Conservation (phyloP, 148 eudicot genomes). For the Diospyros kaki region DNA sequence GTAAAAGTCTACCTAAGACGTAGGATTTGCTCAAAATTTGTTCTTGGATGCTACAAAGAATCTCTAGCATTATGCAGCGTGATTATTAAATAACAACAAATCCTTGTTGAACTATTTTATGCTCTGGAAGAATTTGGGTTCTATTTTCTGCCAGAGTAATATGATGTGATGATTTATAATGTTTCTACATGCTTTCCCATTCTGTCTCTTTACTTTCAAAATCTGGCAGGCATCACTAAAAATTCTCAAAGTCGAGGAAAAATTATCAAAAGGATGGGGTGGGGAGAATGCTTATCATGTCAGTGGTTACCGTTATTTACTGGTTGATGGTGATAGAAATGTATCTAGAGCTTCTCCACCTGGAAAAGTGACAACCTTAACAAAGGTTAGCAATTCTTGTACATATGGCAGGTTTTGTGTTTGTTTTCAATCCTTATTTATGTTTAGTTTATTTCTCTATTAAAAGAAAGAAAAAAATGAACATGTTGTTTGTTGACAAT, state of each 20-base stretch:
- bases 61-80: neutral
- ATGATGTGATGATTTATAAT: neutral
- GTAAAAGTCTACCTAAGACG: too few species aligned
- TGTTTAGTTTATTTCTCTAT: neutral
- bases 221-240: conserved; percentile 66
- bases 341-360: conserved; percentile 91
- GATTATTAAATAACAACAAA: too few species aligned
- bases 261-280: conserved; percentile 93
- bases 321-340: conserved; percentile 81
- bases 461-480: too few species aligned
- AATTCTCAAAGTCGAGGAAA: conserved; percentile 83
- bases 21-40: too few species aligned
- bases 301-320: conserved; percentile 78
- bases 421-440: too few species aligned
- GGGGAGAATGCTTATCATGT: conserved; percentile 99
- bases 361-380: conserved; percentile 71
- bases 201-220: conserved; percentile 5
- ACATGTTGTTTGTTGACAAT: too few species aligned
- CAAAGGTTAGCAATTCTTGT: conserved; percentile 52
- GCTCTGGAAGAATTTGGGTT: neutral
- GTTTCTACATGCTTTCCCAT: conserved; percentile 1
- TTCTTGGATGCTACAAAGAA: neutral
- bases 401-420: neutral
- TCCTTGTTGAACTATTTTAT: neutral
- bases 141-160: neutral